These are phyloP conservation scores for Mortierella sp. DNA, from an alignment of 371 early-diverging fungal genomes.

Conservation along the genomic window DNA sequence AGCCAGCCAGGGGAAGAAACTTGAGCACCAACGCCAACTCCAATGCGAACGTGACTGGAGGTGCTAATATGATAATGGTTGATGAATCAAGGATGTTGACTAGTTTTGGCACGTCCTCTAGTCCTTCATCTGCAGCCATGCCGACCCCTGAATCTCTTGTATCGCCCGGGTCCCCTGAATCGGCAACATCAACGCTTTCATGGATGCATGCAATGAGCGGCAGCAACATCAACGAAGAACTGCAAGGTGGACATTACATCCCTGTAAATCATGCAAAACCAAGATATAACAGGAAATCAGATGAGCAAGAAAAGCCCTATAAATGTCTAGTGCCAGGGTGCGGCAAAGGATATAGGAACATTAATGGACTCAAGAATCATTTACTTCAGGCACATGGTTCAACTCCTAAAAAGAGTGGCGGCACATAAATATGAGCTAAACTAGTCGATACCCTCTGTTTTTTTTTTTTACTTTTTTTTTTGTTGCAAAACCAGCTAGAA, in stretches of 20 bases:
- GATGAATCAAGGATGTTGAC: not conserved
- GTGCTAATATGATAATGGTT: not conserved
- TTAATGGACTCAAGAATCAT: slow-evolving; percentile 51
- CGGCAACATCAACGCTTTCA: not conserved
- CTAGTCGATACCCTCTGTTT: not conserved
- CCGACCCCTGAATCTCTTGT: slow-evolving; percentile 4
- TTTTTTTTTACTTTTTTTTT: not conserved
- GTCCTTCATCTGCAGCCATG: not conserved
- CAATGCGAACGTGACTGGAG: not conserved
- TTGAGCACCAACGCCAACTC: not conserved
- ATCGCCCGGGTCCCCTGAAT: not conserved
- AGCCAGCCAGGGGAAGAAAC: not conserved
- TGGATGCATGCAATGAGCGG: not conserved
- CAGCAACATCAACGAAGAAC: not conserved
- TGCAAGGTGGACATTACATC: not conserved
- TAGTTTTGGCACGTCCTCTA: not conserved
- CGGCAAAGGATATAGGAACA: slow-evolving; percentile 50
- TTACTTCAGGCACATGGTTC: slow-evolving; percentile 50
- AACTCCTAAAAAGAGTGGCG: slow-evolving; percentile 23
- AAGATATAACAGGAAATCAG: slow-evolving; percentile 11
- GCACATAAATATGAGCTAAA: not conserved
- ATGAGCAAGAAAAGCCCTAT: slow-evolving; percentile 27
- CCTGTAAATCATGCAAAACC: not conserved
- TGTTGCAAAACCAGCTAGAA: not conserved
- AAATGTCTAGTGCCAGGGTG: slow-evolving; percentile 50